Conservation (phyloP, 2,329 filamentous ascomycete genomes). For the Aspergillus fijiensis region DNA sequence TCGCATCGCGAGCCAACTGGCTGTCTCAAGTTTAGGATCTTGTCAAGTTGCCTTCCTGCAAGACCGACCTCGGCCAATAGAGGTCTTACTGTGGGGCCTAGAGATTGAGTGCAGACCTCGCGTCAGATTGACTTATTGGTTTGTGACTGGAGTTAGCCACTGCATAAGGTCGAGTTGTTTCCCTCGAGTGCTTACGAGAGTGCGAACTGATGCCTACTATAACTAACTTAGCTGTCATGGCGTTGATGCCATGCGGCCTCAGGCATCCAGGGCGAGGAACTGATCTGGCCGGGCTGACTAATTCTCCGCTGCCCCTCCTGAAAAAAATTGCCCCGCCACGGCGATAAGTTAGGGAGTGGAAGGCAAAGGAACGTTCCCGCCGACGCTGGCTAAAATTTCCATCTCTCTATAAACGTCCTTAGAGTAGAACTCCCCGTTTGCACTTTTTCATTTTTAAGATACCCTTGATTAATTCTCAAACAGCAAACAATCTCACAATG, state of each 20-base stretch:
- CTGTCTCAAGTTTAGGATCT: no score
- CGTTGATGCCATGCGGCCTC: neutral
- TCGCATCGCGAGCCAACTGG: no score
- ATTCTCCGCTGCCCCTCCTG: constrained; percentile 25
- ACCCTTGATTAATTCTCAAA: no score
- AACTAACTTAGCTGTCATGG: neutral
- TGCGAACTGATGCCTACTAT: no score
- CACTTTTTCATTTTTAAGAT: no score
- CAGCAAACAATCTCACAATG: constrained; percentile 23
- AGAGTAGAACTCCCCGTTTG: no score
- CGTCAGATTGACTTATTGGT: neutral
- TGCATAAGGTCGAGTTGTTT: no score
- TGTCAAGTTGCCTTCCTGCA: no score
- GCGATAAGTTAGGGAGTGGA: constrained; percentile 17
- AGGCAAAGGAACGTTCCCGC: constrained; percentile 32
- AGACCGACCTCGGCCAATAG: neutral
- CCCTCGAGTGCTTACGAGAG: no score
- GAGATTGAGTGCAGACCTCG: neutral
- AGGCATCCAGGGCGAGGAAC: neutral
- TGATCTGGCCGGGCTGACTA: constrained; percentile 18
- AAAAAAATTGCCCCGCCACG: constrained; percentile 26
- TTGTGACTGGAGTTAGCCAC: no score
- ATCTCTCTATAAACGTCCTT: neutral
- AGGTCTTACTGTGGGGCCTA: neutral
- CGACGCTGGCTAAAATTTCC: neutral